These are phyloP conservation scores for Cystoderma amianthinum DNA, from an alignment of 768 basidiomycete genomes.

Conservation along the genomic window DNA sequence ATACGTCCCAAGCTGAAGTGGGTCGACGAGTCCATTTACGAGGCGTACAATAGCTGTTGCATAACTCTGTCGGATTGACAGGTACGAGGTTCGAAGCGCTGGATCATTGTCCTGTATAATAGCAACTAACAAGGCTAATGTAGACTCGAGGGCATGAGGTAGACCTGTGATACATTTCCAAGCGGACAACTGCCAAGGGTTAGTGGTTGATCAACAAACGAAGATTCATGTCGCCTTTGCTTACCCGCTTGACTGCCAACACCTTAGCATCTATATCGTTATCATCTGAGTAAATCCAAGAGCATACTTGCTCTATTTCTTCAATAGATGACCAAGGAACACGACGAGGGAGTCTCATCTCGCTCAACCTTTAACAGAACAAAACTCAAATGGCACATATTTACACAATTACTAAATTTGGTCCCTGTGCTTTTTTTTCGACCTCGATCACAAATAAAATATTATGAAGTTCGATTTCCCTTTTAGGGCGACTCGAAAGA, in stretches of 20 bases:
- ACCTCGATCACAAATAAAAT: too few species aligned
- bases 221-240: too few species aligned
- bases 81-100: conserved; percentile 19
- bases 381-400: neutral
- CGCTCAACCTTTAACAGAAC: conserved; percentile 3
- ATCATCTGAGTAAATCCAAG: conserved; percentile 69
- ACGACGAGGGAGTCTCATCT: conserved; percentile 70
- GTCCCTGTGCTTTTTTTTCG: too few species aligned
- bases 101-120: conserved; percentile 45
- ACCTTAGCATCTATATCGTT: conserved; percentile 47
- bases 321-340: conserved; percentile 68
- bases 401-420: conserved; percentile 4
- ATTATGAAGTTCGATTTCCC: conserved; percentile 2
- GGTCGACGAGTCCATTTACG: conserved; percentile 94
- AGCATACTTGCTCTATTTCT: conserved; percentile 72
- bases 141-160: conserved; percentile 79
- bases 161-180: conserved; percentile 71
- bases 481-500: neutral
- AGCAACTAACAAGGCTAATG: conserved; percentile 54
- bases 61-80: conserved; percentile 70
- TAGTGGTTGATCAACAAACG: neutral
- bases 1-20: conserved; percentile 82
- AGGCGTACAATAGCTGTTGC: conserved; percentile 79
- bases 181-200: conserved; percentile 53
- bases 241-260: conserved; percentile 59